Conservation (phyloP, 2,329 filamentous ascomycete species). For the Colletotrichum australisinense region DNA sequence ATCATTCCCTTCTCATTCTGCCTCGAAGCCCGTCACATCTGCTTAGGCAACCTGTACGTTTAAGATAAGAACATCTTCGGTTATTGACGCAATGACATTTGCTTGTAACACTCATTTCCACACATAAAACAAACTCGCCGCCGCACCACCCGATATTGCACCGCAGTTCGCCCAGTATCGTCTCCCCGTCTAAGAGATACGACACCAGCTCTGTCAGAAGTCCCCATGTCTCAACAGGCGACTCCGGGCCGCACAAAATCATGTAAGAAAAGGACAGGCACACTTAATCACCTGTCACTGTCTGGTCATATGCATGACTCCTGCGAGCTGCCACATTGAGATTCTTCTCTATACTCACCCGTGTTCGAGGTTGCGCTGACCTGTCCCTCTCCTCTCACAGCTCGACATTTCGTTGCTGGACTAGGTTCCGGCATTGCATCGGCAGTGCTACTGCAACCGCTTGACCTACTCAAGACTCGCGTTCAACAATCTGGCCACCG, state of each 20-base stretch:
- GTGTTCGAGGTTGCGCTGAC: neutral
- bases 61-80: neutral
- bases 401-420: constrained; percentile 90
- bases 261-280: constrained; percentile 10
- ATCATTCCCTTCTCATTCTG: neutral
- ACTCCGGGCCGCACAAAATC: constrained; percentile 22
- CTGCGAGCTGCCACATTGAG: neutral
- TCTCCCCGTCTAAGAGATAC: neutral
- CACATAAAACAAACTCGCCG: neutral
- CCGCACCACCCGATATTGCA: neutral
- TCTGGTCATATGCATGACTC: neutral
- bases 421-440: constrained; percentile 88
- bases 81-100: neutral
- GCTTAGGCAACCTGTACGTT: neutral
- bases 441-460: constrained; percentile 90
- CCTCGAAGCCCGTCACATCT: neutral
- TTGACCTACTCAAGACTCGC: constrained; percentile 95
- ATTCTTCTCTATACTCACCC: neutral
- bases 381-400: constrained; percentile 49
- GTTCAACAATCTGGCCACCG: constrained; percentile 86
- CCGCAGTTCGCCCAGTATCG: neutral
- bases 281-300: neutral
- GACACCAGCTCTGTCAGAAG: neutral
- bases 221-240: constrained; percentile 24
- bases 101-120: neutral